Evolutionary conservation across 2,329 filamentous ascomycete genomes (phyloP), one percentile per base, ranked within the genome.

Genomic region (Fusarium scirpi): DNA sequence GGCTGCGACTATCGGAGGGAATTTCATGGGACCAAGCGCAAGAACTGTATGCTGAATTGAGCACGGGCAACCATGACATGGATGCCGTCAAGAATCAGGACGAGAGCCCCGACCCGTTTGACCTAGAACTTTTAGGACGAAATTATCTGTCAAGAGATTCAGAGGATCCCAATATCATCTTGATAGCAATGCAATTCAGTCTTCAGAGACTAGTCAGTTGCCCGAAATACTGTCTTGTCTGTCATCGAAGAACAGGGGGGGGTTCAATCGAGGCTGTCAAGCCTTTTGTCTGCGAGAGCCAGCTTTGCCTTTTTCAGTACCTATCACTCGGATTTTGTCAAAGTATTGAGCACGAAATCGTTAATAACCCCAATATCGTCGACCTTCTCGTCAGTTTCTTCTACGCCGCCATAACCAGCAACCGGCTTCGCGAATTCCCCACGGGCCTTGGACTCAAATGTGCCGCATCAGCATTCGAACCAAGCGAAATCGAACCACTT

Each of bases 201-300:
- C 82, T 97, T 27, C 89, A 91, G 2, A 92, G 94, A 74, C 89
- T 97, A 64, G 87, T 92, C 10, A 90, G 89, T 62, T 97, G 93
- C 77, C 94, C 92, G 0, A 90, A 96, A 57, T 97, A 95, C 78
- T 98, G 94, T 78, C 86, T 97, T 58, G 90, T 94, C 25, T 98
- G 94, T 75, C 92, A 97, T 78, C 87, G 87, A 70, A 90, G 86
- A 70, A 85, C 93, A 38, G 79, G 87, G 2, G 85, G 85, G 4
- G 5, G 6, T 25, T 86, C 88, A 1, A 90, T 95, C 40, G 88
- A 91, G 73, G 88, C 91, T 3, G 82, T 94, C 64, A 93, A 92
- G 71, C 92, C 92, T 4, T 93, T 92, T 65, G 93, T 97, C 46
- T 98, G 94, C 80, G 87, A 88, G 24, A 86, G 88, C 15, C 83